phyloP scores from a whole-genome alignment of 306 rosid species.

The Begonia loranthoides region DNA sequence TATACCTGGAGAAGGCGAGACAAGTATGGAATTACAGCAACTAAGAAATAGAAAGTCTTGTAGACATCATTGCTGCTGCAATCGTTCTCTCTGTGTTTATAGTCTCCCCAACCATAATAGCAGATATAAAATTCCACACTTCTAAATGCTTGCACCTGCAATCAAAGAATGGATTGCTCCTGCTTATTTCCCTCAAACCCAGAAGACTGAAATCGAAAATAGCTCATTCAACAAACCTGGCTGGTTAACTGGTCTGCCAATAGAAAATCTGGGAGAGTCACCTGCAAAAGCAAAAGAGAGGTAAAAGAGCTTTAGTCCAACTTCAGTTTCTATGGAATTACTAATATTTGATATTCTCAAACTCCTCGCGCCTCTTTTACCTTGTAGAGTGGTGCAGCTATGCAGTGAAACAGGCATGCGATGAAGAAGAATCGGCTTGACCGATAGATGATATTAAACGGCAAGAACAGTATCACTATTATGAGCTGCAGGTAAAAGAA shows the following conservation, averaged over 20 bases:
- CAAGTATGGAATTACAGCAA: conserved; percentile 44
- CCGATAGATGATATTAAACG: conserved; percentile 45
- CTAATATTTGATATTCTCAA: background rate
- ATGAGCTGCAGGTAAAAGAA: conserved; percentile 23
- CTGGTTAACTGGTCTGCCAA: conserved; percentile 72
- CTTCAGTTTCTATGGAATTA: background rate
- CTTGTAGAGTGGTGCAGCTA: conserved; percentile 52
- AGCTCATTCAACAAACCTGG: conserved; percentile 30
- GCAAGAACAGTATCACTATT: conserved; percentile 27
- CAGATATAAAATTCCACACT: conserved; percentile 60
- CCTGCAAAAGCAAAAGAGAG: conserved; percentile 20
- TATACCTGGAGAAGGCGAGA: conserved; percentile 51
- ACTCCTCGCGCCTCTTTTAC: conserved; percentile 11
- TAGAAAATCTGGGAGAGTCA: conserved; percentile 55
- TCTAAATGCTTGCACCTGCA: conserved; percentile 56
- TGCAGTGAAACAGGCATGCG: conserved; percentile 29
- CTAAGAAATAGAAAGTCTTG: conserved; percentile 32
- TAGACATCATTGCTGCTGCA: conserved; percentile 20
- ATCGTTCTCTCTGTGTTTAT: conserved; percentile 23
- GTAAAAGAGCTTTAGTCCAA: background rate
- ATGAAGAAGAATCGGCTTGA: conserved; percentile 51
- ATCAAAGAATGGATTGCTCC: background rate
- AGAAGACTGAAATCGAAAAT: background rate
- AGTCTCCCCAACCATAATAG: conserved; percentile 62
- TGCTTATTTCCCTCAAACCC: background rate